Base-by-base conservation (phyloP, 1,139 yeast species). In the Sugiyamaella neomexicana region DNA sequence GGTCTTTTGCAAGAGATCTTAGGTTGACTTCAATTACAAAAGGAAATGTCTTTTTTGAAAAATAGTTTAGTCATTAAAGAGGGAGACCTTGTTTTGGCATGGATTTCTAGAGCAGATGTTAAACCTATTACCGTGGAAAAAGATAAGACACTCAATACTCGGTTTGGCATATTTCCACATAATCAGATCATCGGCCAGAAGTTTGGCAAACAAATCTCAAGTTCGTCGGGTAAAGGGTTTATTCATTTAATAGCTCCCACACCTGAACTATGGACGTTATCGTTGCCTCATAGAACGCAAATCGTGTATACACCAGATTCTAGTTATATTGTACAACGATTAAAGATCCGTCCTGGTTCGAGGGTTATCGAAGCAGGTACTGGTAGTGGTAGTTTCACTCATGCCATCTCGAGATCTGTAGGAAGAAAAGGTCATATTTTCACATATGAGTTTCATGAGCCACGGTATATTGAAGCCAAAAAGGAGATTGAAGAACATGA, bases 281-380 rank as follows among this genome's bases (percentile, higher is more conserved):
- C 97, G 0, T 76, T 95, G 49, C 98, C 99, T 1, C 99, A 95
- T 69, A 79, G 99, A 69, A 95, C 99, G 0, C 99, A 95, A 73
- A 93, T 95, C 62, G 98, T 95, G 0, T 95, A 95, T 68, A 88
- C 97, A 0, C 96, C 96, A 7, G 99, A 95, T 68, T 87, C 97
- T 1, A 83, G 96, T 29, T 93, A 89, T 66, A 90, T 95, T 55
- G 80, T 87, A 60, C 96, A 91, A 68, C 74, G 97, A 64, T 74
- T 93, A 60, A 80, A 82, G 47, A 85, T 95, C 51, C 74, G 81
- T 10, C 82, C 88, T 17, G 95, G 95, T 0, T 80, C 90, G 1
- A 74, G 82, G 60, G 95, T 93, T 12, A 85, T 95, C 52, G 99
- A 95, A 71, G 97, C 98, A 0, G 99, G 99, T 39, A 95, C 99